Evolutionary conservation across 1,284 basidiomycete species (phyloP).

Genomic region (Ceratobasidium sp.): DNA sequence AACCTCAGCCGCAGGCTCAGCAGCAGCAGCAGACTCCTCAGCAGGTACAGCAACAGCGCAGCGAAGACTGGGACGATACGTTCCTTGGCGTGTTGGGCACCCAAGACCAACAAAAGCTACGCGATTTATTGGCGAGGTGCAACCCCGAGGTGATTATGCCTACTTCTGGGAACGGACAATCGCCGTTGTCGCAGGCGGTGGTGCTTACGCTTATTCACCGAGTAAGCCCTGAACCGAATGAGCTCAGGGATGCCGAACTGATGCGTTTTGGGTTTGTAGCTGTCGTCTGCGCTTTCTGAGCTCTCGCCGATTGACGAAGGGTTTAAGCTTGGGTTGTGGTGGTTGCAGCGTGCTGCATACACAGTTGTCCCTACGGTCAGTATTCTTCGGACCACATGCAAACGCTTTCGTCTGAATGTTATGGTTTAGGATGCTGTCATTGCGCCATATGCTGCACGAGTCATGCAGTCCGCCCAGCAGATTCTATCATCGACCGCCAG

Average conservation of each 20-base stretch:
- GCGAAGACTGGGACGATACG: slow-evolving; percentile 83
- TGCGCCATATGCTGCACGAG: slow-evolving; percentile 76
- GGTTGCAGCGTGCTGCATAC: slow-evolving; percentile 74
- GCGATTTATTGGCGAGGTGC: slow-evolving; percentile 71
- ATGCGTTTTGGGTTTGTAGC: slow-evolving; percentile 53
- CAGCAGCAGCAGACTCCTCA: slow-evolving; percentile 29
- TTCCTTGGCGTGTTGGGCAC: slow-evolving; percentile 73
- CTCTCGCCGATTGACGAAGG: slow-evolving; percentile 74
- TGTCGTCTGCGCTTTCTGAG: slow-evolving; percentile 73
- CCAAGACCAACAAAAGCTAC: slow-evolving; percentile 72
- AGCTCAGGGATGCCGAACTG: slow-evolving; percentile 13
- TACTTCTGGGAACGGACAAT: slow-evolving; percentile 59
- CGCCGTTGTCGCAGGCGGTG: slow-evolving; percentile 77
- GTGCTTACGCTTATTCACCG: slow-evolving; percentile 78
- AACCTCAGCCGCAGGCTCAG: slow-evolving; percentile 22
- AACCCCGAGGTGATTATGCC: slow-evolving; percentile 81
- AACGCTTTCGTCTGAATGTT: slow-evolving; percentile 40
- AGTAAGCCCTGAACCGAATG: slow-evolving; percentile 56
- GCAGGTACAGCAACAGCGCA: slow-evolving; percentile 28
- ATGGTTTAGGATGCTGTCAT: slow-evolving; percentile 72
- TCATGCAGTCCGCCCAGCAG: slow-evolving; percentile 75
- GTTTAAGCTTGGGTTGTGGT: slow-evolving; percentile 81
- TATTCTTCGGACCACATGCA: slow-evolving; percentile 43
- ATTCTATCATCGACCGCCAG: slow-evolving; percentile 77
- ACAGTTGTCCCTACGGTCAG: slow-evolving; percentile 73